phyloP scores from a whole-genome alignment of 2,329 filamentous ascomycete species.

The Talaromyces sp. region DNA sequence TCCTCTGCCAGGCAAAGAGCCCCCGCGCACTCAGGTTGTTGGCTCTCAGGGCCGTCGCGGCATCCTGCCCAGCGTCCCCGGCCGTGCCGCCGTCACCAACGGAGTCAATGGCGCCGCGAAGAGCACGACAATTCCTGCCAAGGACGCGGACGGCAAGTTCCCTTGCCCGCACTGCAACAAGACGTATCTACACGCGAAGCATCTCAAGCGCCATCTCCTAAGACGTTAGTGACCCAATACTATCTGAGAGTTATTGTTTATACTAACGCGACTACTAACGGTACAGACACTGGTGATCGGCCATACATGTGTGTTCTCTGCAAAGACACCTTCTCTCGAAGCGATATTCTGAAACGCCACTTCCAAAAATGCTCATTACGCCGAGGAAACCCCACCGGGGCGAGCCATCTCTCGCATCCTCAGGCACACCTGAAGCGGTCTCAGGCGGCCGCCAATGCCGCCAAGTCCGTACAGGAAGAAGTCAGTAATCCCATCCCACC shows the following conservation, averaged over 20 bases:
- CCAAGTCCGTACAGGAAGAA: slow-evolving; percentile 41
- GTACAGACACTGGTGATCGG: slow-evolving; percentile 86
- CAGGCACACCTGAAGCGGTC: slow-evolving; percentile 81
- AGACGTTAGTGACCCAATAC: slow-evolving; percentile 69
- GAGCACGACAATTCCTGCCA: slow-evolving; percentile 79
- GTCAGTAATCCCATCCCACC: slow-evolving; percentile 39
- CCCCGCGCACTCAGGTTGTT: slow-evolving; percentile 72
- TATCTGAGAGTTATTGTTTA: too few species aligned
- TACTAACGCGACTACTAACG: neutral
- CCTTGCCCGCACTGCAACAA: slow-evolving; percentile 98
- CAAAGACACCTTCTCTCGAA: slow-evolving; percentile 95
- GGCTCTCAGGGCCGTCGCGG: slow-evolving; percentile 90
- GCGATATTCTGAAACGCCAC: slow-evolving; percentile 97
- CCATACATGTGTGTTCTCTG: slow-evolving; percentile 98
- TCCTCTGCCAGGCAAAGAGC: slow-evolving; percentile 38
- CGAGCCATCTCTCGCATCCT: slow-evolving; percentile 89
- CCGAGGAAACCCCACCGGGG: slow-evolving; percentile 90
- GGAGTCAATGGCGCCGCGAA: slow-evolving; percentile 63
- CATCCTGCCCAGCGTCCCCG: slow-evolving; percentile 85
- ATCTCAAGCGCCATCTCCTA: slow-evolving; percentile 91
- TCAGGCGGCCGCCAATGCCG: slow-evolving; percentile 41
- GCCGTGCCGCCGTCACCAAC: slow-evolving; percentile 68
- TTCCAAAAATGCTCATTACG: slow-evolving; percentile 99
- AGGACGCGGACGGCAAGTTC: slow-evolving; percentile 97
- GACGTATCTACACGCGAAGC: slow-evolving; percentile 95